Evolutionary conservation across 2,329 filamentous ascomycete genomes (phyloP).

Genomic region (Aureobasidium sp.): DNA sequence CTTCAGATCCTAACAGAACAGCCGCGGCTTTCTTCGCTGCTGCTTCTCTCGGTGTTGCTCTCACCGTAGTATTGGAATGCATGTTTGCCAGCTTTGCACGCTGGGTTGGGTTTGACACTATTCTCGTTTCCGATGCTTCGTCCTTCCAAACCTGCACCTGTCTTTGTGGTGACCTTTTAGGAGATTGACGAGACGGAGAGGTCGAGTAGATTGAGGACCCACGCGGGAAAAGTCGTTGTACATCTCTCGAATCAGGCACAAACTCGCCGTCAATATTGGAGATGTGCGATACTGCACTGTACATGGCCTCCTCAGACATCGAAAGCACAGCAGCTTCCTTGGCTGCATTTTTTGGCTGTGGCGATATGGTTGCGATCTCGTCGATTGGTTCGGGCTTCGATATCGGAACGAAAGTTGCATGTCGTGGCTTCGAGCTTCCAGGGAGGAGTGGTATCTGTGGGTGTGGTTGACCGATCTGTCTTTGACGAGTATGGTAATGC

Average conservation of each 20-base stretch:
- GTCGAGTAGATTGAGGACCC: neutral
- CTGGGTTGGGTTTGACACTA: neutral
- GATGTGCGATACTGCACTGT: conserved; percentile 3
- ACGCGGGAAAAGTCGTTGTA: neutral
- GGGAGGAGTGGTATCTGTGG: neutral
- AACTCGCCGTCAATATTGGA: conserved; percentile 8
- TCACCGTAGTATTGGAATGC: neutral
- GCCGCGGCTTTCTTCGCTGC: neutral
- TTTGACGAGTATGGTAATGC: neutral
- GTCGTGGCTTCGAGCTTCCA: neutral
- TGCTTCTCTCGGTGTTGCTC: neutral
- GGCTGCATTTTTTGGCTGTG: neutral
- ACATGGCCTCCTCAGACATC: conserved; percentile 10
- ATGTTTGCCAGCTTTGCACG: neutral
- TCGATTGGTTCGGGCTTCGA: neutral
- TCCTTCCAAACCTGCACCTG: neutral
- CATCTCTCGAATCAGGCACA: neutral
- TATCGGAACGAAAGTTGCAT: neutral
- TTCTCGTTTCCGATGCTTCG: neutral
- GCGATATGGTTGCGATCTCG: neutral
- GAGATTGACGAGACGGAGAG: neutral
- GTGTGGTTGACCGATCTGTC: neutral
- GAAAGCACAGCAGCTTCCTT: conserved; percentile 1
- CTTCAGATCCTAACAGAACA: neutral
- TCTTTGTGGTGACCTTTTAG: neutral